Evolutionary conservation across 805 yeast genomes (phyloP).

Genomic region (Ogataea salicorniae): DNA sequence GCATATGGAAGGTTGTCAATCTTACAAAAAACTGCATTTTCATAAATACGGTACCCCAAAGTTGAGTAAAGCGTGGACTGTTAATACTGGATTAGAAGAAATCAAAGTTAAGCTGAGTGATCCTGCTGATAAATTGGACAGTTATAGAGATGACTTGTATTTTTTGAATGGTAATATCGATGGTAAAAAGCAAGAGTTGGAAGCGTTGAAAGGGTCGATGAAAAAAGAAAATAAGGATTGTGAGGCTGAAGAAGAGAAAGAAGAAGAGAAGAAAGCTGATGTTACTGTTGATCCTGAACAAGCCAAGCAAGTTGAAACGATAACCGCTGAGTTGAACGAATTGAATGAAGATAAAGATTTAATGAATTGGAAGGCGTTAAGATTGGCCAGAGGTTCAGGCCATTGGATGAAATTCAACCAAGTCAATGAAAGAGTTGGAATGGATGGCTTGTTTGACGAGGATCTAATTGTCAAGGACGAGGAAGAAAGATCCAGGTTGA

Average conservation of each 20-base stretch:
- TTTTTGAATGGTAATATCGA: conserved; percentile 20
- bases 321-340: not conserved
- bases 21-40: conserved; percentile 18
- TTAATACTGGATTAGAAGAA: conserved; percentile 18
- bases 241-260: not conserved
- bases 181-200: conserved; percentile 3
- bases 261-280: not conserved
- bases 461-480: conserved; percentile 7
- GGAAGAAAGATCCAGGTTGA: not conserved
- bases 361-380: conserved; percentile 24
- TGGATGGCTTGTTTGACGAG: conserved; percentile 13
- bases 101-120: conserved; percentile 10
- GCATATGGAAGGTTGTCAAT: conserved; percentile 7
- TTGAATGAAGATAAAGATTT: conserved; percentile 13
- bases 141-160: conserved; percentile 27
- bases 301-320: too few relatives aligned
- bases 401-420: conserved; percentile 14
- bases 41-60: conserved; percentile 27
- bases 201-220: not conserved
- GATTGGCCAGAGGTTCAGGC: conserved; percentile 16
- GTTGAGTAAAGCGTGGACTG: conserved; percentile 25
- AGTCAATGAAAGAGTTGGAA: conserved; percentile 11
- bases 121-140: conserved; percentile 17
- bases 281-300: too few relatives aligned
- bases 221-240: not conserved